A percentile compares a stretch with the other conserved stretches of the same genome.
Conservation (phyloP, 2,329 filamentous ascomycete genomes). For the Diplodia corticola region DNA sequence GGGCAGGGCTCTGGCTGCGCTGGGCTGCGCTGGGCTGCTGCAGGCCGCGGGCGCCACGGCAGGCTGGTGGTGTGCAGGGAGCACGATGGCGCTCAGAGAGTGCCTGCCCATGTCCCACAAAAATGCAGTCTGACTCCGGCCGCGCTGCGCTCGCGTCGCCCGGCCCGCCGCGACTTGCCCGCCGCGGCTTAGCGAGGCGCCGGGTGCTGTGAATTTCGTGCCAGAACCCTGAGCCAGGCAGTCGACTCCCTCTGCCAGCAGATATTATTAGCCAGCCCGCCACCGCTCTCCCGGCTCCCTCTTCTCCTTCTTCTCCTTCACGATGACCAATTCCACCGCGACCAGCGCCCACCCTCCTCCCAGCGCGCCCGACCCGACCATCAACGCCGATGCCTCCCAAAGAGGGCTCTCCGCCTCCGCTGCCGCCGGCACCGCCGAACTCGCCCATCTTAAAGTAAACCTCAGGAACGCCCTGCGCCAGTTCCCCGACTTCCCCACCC, state of each 20-base stretch:
- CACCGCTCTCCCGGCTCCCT: conserved; percentile 4
- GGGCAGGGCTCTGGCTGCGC: conserved; percentile 6
- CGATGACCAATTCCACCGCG: conserved; percentile 26
- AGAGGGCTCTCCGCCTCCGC: conserved; percentile 51
- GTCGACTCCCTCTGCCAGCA: conserved; percentile 17
- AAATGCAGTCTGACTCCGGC: conserved; percentile 21
- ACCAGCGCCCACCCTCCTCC: conserved; percentile 37
- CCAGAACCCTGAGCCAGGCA: conserved; percentile 18
- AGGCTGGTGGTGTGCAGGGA: conserved; percentile 18
- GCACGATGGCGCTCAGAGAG: conserved; percentile 17
- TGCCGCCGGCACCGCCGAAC: conserved; percentile 55
- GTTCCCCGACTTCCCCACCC: conserved; percentile 87
- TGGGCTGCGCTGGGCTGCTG: conserved; percentile 1
- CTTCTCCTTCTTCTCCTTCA: conserved; percentile 15
- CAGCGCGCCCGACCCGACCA: conserved; percentile 37
- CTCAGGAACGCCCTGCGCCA: conserved; percentile 74
- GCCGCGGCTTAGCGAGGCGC: conserved; percentile 16
- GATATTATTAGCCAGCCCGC: conserved; percentile 13
- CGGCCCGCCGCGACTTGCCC: conserved; percentile 22
- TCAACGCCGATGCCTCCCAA: conserved; percentile 45
- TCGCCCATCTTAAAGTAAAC: conserved; percentile 64
- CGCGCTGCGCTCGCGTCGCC: conserved; percentile 14
- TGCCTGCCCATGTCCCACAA: conserved; percentile 19
- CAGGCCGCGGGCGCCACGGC: conserved; percentile 4
- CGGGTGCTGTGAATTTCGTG: conserved; percentile 14